Conservation (phyloP, 345 rosid genomes). For the Salix exigua region DNA sequence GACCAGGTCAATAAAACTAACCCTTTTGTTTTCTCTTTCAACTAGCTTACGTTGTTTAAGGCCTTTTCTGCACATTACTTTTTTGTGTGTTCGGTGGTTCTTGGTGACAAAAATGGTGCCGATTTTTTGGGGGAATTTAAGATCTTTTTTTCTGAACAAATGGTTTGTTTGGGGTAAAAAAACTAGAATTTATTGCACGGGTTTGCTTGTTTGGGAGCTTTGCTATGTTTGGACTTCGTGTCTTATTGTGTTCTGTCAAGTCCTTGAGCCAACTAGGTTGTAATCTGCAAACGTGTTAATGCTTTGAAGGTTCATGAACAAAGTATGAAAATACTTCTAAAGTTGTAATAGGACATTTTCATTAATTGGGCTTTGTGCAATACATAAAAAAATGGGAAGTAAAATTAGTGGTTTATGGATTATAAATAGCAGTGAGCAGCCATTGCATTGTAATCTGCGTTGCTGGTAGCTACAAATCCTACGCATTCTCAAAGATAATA, state of each 20-base stretch:
- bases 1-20: conserved; percentile 40
- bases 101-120: background rate
- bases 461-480: background rate
- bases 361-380: background rate
- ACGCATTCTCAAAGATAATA: background rate
- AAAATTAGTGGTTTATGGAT: background rate
- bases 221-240: background rate
- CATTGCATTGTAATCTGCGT: background rate
- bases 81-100: background rate
- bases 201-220: background rate
- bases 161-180: background rate
- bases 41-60: too few species aligned
- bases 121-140: background rate
- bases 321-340: background rate
- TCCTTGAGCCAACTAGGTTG: background rate
- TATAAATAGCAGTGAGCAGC: background rate
- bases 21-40: background rate
- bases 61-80: background rate
- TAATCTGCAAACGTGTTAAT: background rate
- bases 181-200: background rate
- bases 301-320: background rate
- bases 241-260: background rate
- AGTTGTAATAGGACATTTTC: too few species aligned
- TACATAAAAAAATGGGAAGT: background rate
- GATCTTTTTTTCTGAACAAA: background rate